A percentile compares a stretch with the other conserved stretches of the same genome.
Evolutionary conservation across 164 flowering plant species (phyloP).

Genomic region (Umbilicus rupestris): DNA sequence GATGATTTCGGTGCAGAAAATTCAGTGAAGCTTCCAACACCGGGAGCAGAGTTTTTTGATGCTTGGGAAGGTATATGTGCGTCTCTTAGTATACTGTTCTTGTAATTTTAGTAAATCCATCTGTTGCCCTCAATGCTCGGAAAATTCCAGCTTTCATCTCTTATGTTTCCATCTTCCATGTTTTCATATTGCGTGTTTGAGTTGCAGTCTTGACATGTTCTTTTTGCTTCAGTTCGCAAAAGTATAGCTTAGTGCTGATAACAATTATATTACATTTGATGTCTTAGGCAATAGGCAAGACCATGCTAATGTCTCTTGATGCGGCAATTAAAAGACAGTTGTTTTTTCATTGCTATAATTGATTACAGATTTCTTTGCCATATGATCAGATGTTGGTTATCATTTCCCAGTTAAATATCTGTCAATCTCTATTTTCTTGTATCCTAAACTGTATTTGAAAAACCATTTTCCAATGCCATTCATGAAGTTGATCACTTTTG

Average conservation of each 20-base stretch:
- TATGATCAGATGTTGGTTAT: no score
- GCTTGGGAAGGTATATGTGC: constrained; percentile 81
- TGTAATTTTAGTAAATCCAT: not conserved
- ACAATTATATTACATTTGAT: not conserved
- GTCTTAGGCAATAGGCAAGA: not conserved
- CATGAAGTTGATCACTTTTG: not conserved
- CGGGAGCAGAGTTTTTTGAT: constrained; percentile 64
- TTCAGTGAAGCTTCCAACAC: constrained; percentile 24
- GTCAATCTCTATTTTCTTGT: no score
- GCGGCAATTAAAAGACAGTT: no score
- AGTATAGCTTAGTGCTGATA: not conserved
- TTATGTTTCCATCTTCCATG: no score
- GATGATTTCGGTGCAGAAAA: constrained; percentile 33
- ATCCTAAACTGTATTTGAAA: not conserved
- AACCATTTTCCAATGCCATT: not conserved
- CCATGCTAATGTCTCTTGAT: not conserved
- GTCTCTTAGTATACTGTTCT: not conserved
- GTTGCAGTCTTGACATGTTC: not conserved
- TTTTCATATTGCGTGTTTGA: not conserved
- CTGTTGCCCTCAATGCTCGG: no score
- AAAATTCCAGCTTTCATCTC: no score
- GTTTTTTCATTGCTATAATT: no score
- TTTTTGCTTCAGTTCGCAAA: not conserved
- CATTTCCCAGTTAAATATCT: no score
- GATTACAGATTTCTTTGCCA: no score